These are phyloP conservation scores for Geopyxis carbonaria DNA, from an alignment of 495 filamentous ascomycete species.

Conservation along the genomic window DNA sequence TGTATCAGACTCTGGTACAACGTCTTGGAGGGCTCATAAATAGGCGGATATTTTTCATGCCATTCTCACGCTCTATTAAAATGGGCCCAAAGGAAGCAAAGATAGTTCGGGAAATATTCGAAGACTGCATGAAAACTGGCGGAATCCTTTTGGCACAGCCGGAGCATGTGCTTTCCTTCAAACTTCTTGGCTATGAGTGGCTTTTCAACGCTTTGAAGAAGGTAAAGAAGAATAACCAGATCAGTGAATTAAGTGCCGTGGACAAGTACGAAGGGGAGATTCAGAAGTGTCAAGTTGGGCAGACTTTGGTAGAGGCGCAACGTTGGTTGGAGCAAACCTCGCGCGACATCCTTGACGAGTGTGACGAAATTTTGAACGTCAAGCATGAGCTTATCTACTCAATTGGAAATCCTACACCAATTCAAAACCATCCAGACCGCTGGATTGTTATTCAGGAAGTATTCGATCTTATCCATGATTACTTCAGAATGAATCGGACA, in stretches of 20 bases:
- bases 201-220: constrained; percentile 18
- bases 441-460: constrained; percentile 45
- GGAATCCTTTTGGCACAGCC: constrained; percentile 46
- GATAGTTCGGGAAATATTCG: constrained; percentile 27
- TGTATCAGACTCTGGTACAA: constrained; percentile 40
- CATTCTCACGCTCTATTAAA: constrained; percentile 39
- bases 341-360: constrained; percentile 47
- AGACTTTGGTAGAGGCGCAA: constrained; percentile 29
- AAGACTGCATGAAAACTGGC: constrained; percentile 31
- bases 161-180: constrained; percentile 54
- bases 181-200: constrained; percentile 45
- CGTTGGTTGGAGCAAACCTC: constrained; percentile 29
- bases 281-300: constrained; percentile 24
- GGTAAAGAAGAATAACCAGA: not conserved
- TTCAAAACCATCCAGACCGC: constrained; percentile 40
- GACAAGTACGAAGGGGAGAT: too few relatives aligned
- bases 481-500: too few relatives aligned
- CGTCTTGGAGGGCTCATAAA: constrained; percentile 45
- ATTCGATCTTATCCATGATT: constrained; percentile 30
- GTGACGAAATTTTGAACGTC: constrained; percentile 45
- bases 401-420: constrained; percentile 37
- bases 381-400: constrained; percentile 53
- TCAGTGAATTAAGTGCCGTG: too few relatives aligned
- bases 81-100: constrained; percentile 18
- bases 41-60: constrained; percentile 43